Base-by-base conservation (phyloP, 164 flowering plant species). In the Liquidambar formosana region DNA sequence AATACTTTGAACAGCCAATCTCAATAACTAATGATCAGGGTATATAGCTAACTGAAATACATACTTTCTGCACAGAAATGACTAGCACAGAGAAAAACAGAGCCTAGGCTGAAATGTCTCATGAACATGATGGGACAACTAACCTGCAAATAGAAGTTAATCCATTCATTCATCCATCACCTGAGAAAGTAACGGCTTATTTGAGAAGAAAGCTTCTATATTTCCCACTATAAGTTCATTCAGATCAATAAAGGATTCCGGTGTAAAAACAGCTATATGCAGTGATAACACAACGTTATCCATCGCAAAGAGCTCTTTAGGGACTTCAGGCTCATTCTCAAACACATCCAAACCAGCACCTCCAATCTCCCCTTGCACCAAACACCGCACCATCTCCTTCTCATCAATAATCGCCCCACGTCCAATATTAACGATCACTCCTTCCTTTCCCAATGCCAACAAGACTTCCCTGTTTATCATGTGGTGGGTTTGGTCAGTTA, bases 291-390 rank as follows among this genome's bases (percentile, higher is more conserved):
- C 97, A 48, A 92, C 89, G 76, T 83, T 90, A 27, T 90, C 88
- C 75, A 86, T 61, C 25, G 49, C 65, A 41, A 82, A 61, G 33
- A 92, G 83, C 77, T 87, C 86, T 33, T 60, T 60, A 5, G 97
- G 94, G 57, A 87, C 94, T 73, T 73, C 5, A 23, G 97, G 97
- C 72, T 90, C 95, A 57, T 85, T 67, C 75, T 89, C 96, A 71
- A 86, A 90, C 79, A 89, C 96, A 69, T 92, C 97, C 57, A 92
- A 68, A 14, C 92, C 97, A 57, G 94, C 94, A 56, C 92, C 97
- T 8, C 78, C 83, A 53, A 92, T 79, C 71, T 83, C 85, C 46
- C 88, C 87, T 43, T 75, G 51, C 70, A 78, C 78, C 75, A 92
- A 76, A 68, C 79, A 81, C 54, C 51, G 62, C 61, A 92, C 87